Conservation (phyloP, 495 filamentous ascomycete species). For the Penicillium macrosclerotiorum region DNA sequence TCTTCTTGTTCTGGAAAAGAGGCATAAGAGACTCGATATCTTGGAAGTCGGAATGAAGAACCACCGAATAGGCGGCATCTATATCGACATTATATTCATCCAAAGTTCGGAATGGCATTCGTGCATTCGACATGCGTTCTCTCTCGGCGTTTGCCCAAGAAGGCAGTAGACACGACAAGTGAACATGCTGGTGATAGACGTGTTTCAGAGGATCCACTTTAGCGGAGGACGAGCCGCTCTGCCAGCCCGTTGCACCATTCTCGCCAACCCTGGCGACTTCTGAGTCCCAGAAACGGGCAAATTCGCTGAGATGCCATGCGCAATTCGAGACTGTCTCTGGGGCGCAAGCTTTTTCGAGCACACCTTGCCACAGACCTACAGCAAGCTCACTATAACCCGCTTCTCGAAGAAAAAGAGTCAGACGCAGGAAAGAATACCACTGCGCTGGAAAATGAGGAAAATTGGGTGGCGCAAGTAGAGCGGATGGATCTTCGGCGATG, state of each 20-base stretch:
- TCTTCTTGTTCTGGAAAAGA: slow-evolving; percentile 40
- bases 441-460: slow-evolving; percentile 44
- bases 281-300: slow-evolving; percentile 81
- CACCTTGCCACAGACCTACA: slow-evolving; percentile 77
- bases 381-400: slow-evolving; percentile 78
- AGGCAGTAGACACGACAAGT: slow-evolving; percentile 26
- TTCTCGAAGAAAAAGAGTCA: slow-evolving; percentile 72
- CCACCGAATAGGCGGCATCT: slow-evolving; percentile 75
- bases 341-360: slow-evolving; percentile 72
- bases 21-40: slow-evolving; percentile 59
- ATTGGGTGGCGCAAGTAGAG: no score
- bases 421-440: slow-evolving; percentile 70
- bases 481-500: slow-evolving; percentile 29
- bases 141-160: slow-evolving; percentile 65
- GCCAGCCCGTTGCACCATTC: slow-evolving; percentile 67
- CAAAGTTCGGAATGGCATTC: slow-evolving; percentile 63
- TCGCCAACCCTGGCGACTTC: slow-evolving; percentile 83
- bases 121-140: slow-evolving; percentile 41
- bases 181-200: slow-evolving; percentile 19
- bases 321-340: slow-evolving; percentile 17
- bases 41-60: slow-evolving; percentile 75
- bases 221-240: slow-evolving; percentile 9
- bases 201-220: neutral
- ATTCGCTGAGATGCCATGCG: slow-evolving; percentile 47
- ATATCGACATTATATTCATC: slow-evolving; percentile 55